Percentiles rank a stretch among this genome's conserved stretches.
Evolutionary conservation across 2,329 filamentous ascomycete genomes (phyloP).

Genomic region (Sporothrix inflata): DNA sequence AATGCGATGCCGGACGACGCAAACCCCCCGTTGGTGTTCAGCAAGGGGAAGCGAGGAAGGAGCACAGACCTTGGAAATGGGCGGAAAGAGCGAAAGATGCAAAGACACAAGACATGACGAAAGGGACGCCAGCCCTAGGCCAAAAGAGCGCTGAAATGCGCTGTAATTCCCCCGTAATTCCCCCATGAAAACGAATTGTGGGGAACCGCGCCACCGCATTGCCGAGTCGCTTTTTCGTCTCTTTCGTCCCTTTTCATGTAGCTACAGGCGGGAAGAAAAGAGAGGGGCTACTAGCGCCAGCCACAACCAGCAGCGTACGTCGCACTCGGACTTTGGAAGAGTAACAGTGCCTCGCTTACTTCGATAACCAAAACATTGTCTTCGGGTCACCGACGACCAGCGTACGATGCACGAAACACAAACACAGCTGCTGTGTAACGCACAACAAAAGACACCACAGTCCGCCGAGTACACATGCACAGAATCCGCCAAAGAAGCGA

Average conservation of each 20-base stretch:
- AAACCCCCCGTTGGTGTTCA: neutral
- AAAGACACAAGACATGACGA: neutral
- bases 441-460: neutral
- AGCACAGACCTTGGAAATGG: neutral
- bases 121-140: neutral
- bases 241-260: neutral
- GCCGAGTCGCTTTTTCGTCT: neutral
- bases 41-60: neutral
- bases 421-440: neutral
- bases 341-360: neutral
- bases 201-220: neutral
- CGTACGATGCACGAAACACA: neutral
- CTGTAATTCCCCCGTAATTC: neutral
- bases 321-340: too few species aligned
- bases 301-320: neutral
- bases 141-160: neutral
- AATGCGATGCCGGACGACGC: neutral
- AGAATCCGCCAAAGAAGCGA: slow-evolving; percentile 15
- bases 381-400: neutral
- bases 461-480: neutral
- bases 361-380: slow-evolving; percentile 18
- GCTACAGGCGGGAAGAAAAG: neutral
- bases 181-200: neutral
- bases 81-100: neutral
- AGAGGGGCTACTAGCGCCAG: neutral